Evolutionary conservation across 345 rosid species (phyloP).

Genomic region (Hirschfeldia incana): DNA sequence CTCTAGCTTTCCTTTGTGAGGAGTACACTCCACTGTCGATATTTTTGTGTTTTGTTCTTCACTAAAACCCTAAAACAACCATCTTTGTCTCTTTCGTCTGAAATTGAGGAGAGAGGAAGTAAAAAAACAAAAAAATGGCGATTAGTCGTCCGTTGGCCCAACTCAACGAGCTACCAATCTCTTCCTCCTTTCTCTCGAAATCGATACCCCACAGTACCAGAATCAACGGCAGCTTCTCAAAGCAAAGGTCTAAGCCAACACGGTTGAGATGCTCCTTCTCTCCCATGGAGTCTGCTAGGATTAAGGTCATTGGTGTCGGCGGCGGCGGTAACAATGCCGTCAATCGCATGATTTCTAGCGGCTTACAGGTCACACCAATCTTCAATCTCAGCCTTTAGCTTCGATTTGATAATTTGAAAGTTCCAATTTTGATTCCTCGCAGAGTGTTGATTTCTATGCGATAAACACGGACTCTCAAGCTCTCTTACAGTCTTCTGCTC

Average conservation of each 20-base stretch:
- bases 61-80: conserved; percentile 39
- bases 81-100: conserved; percentile 8
- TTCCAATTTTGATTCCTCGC: conserved; percentile 10
- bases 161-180: conserved; percentile 46
- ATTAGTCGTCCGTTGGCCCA: conserved; percentile 61
- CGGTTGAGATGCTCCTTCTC: conserved; percentile 62
- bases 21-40: conserved; percentile 13
- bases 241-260: conserved; percentile 36
- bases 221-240: conserved; percentile 33
- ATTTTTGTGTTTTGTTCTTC: conserved; percentile 23
- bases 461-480: conserved; percentile 97
- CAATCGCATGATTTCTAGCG: conserved; percentile 95
- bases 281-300: conserved; percentile 82
- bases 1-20: conserved; percentile 7
- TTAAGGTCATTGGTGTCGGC: conserved; percentile 92
- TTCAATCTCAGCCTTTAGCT: not conserved
- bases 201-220: conserved; percentile 29
- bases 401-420: not conserved
- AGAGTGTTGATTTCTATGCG: conserved; percentile 95
- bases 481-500: conserved; percentile 75
- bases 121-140: conserved; percentile 41
- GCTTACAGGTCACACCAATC: conserved; percentile 63
- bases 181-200: conserved; percentile 43
- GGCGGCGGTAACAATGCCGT: conserved; percentile 99
- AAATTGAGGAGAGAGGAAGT: conserved; percentile 5